Base-by-base conservation (phyloP, 139 green algal genomes). In the Choricystis sp. region DNA sequence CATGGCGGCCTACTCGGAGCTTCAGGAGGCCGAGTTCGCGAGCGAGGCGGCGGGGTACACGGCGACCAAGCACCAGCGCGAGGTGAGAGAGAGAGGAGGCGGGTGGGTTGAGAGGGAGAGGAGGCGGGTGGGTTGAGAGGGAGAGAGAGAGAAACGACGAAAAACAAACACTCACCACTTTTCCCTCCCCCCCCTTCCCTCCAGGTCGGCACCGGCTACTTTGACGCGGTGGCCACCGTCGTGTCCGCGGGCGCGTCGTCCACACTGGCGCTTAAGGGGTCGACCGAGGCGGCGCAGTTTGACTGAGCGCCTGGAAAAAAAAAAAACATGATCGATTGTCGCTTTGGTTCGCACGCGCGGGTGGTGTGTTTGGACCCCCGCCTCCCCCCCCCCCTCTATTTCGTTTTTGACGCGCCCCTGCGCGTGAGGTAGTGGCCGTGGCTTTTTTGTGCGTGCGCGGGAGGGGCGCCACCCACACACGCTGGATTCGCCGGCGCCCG, bases 281-380 rank as follows among this genome's bases (percentile, higher is more conserved):
- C 71, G 60, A 93, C 85, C 19, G 85, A 93, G 73, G 70, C 78
- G 28, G 69, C 81, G 56, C 85, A 93, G 77, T 93, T 93, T 49
- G 20, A 77, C 59, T 59, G 40, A 52, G 40, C 40, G 40, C 16
- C 9, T 52, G 40, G n/a, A n/a, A n/a, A n/a, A n/a, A n/a, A n/a
- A n/a, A n/a, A n/a, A n/a, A n/a, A n/a, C n/a, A n/a, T n/a, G n/a
- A n/a, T n/a, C n/a, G n/a, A n/a, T n/a, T n/a, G n/a, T n/a, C n/a
- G n/a, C n/a, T n/a, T n/a, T n/a, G n/a, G n/a, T n/a, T n/a, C n/a
- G n/a, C n/a, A n/a, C n/a, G n/a, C n/a, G n/a, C n/a, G n/a, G n/a
- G n/a, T n/a, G n/a, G n/a, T n/a, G n/a, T n/a, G n/a, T n/a, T n/a
- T n/a, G n/a, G n/a, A n/a, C n/a, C n/a, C n/a, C n/a, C n/a, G n/a